These are phyloP conservation scores for Talaromyces ruber DNA, from an alignment of 495 filamentous ascomycete species.

Conservation along the genomic window DNA sequence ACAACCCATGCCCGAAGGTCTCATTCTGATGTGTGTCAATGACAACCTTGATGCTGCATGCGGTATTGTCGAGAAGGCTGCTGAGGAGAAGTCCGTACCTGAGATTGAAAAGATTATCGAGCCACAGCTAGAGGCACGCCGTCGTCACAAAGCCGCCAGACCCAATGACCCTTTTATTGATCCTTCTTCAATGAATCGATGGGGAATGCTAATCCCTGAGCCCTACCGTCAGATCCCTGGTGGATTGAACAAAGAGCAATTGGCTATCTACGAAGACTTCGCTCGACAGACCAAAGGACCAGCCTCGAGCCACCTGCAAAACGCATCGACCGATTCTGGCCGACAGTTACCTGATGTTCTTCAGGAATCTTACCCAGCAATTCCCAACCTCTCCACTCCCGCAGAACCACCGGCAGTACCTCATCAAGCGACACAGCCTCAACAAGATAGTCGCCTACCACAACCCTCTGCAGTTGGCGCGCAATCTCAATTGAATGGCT, in stretches of 20 bases:
- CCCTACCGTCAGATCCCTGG: conserved; percentile 74
- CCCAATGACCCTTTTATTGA: conserved; percentile 80
- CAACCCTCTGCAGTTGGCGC: conserved; percentile 33
- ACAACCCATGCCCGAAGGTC: conserved; percentile 74
- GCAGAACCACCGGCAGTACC: conserved; percentile 70
- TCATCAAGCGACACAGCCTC: conserved; percentile 59
- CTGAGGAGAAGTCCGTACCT: conserved; percentile 82
- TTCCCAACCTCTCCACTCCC: conserved; percentile 70
- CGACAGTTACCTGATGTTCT: conserved; percentile 65
- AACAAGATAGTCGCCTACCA: conserved; percentile 46
- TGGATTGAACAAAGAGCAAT: conserved; percentile 83
- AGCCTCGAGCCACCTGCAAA: conserved; percentile 41
- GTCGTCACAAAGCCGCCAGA: conserved; percentile 58
- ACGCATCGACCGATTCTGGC: conserved; percentile 49
- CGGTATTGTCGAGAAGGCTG: conserved; percentile 84
- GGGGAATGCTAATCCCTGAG: conserved; percentile 81
- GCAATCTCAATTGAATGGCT: conserved; percentile 54
- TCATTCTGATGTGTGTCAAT: conserved; percentile 95
- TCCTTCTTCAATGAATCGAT: conserved; percentile 60
- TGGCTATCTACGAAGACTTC: conserved; percentile 95
- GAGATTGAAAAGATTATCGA: conserved; percentile 93
- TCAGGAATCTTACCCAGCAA: conserved; percentile 70
- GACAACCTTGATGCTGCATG: conserved; percentile 94
- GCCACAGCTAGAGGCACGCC: conserved; percentile 60
- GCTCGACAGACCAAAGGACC: conserved; percentile 66